Percentiles rank a stretch among this genome's conserved stretches.
Evolutionary conservation across 164 flowering plant genomes (phyloP).

Genomic region (Magnolia kwangsiensis): DNA sequence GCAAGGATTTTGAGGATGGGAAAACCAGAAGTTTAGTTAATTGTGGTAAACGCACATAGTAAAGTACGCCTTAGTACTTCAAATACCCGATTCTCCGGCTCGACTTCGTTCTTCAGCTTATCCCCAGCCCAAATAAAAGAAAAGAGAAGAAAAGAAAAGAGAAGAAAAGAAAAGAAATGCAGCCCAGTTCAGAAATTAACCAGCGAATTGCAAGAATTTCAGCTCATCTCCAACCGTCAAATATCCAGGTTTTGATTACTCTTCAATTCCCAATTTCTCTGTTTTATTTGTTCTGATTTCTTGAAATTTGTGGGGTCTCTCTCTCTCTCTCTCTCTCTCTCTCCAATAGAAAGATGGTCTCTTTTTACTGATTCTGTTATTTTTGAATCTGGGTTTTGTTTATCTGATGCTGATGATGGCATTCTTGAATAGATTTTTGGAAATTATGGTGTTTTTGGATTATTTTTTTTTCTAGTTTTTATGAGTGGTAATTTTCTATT

Average conservation of each 20-base stretch:
- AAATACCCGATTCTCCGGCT: neutral
- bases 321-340: neutral
- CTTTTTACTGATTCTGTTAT: neutral
- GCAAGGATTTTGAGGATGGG: too few species aligned
- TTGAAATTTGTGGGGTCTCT: conserved; percentile 6
- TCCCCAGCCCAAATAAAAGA: too few species aligned
- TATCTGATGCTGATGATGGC: neutral
- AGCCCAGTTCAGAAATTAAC: conserved; percentile 35
- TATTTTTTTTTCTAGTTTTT: too few species aligned
- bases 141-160: conserved; percentile 9
- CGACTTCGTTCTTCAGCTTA: neutral
- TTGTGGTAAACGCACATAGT: too few species aligned
- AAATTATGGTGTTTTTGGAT: too few species aligned
- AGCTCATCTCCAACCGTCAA: conserved; percentile 76
- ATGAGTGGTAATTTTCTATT: too few species aligned
- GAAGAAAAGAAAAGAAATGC: conserved; percentile 23
- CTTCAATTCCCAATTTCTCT: conserved; percentile 2
- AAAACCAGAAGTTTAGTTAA: too few species aligned
- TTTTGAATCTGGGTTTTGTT: neutral
- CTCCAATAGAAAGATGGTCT: neutral
- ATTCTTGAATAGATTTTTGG: neutral
- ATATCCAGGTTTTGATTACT: conserved; percentile 35
- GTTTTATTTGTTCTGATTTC: neutral
- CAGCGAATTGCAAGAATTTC: conserved; percentile 80
- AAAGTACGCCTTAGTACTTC: too few species aligned